Conservation (phyloP, 257 asterid genomes). For the Ocimum tenuiflorum region DNA sequence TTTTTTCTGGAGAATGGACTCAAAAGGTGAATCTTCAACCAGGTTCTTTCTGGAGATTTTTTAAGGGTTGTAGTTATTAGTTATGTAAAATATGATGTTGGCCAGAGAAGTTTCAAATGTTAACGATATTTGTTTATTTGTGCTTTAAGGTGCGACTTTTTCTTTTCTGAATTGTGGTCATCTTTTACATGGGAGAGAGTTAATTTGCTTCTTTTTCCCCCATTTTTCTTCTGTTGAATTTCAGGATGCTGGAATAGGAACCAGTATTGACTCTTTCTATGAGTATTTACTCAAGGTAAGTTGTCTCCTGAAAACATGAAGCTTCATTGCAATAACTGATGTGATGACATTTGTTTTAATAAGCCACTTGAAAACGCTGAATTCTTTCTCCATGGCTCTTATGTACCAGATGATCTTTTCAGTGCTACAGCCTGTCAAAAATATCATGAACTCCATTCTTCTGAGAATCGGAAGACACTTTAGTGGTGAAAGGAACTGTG, state of each 20-base stretch:
- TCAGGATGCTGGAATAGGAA: constrained; percentile 99
- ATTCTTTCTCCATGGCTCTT: constrained; percentile 3
- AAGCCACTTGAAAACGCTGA: not conserved
- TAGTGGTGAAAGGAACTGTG: not conserved
- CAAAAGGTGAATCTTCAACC: constrained; percentile 65
- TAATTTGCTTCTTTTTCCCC: constrained; percentile 11
- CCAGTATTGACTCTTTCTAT: constrained; percentile 96
- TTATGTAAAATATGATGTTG: constrained; percentile 1
- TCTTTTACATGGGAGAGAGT: constrained; percentile 11
- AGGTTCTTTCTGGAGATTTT: constrained; percentile 16
- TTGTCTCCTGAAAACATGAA: constrained; percentile 15
- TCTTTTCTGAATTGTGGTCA: not conserved
- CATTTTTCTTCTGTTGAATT: constrained; percentile 23
- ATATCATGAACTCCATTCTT: not conserved
- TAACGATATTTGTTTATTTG: not conserved
- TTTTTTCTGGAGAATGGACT: constrained; percentile 98
- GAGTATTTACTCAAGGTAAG: constrained; percentile 91
- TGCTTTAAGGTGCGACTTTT: constrained; percentile 4
- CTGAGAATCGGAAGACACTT: not conserved
- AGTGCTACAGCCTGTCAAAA: not conserved
- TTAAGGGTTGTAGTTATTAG: constrained; percentile 1
- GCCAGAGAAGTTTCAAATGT: constrained; percentile 1
- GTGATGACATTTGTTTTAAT: not conserved
- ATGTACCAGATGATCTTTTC: not conserved
- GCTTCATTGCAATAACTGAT: not conserved